Evolutionary conservation across 768 basidiomycete genomes (phyloP).

Genomic region (Kwoniella pini): DNA sequence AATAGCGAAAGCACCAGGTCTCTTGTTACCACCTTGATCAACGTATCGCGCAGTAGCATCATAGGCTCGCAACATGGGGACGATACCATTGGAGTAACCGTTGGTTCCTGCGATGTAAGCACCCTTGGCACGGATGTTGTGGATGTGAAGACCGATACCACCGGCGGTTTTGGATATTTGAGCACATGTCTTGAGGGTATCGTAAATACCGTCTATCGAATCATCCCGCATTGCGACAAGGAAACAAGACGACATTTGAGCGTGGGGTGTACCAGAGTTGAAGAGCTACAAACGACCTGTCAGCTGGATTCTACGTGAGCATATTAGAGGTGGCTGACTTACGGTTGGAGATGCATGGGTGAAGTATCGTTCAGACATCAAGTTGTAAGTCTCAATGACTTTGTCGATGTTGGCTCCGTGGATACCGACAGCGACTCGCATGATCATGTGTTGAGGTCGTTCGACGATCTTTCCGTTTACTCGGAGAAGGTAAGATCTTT

Average conservation of each 20-base stretch:
- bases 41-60: slow-evolving; percentile 98
- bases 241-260: slow-evolving; percentile 96
- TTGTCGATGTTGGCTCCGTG: slow-evolving; percentile 86
- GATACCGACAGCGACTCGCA: slow-evolving; percentile 98
- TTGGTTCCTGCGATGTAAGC: slow-evolving; percentile 99
- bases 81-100: slow-evolving; percentile 97
- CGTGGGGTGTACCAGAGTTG: slow-evolving; percentile 93
- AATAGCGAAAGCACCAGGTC: slow-evolving; percentile 94
- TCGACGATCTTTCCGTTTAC: slow-evolving; percentile 94
- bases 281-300: slow-evolving; percentile 61
- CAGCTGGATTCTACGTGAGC: neutral
- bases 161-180: slow-evolving; percentile 99
- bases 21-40: slow-evolving; percentile 98
- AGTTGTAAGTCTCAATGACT: slow-evolving; percentile 80
- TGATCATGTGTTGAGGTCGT: slow-evolving; percentile 97
- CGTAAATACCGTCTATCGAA: slow-evolving; percentile 98
- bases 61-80: slow-evolving; percentile 97
- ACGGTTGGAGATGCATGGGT: slow-evolving; percentile 90
- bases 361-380: slow-evolving; percentile 98
- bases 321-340: slow-evolving; percentile 11
- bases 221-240: slow-evolving; percentile 98
- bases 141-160: slow-evolving; percentile 93
- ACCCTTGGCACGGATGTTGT: slow-evolving; percentile 87
- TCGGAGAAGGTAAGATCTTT: slow-evolving; percentile 93
- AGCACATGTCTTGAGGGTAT: slow-evolving; percentile 95